These are phyloP conservation scores for Acer yangbiense DNA, from an alignment of 345 rosid genomes.

Conservation along the genomic window DNA sequence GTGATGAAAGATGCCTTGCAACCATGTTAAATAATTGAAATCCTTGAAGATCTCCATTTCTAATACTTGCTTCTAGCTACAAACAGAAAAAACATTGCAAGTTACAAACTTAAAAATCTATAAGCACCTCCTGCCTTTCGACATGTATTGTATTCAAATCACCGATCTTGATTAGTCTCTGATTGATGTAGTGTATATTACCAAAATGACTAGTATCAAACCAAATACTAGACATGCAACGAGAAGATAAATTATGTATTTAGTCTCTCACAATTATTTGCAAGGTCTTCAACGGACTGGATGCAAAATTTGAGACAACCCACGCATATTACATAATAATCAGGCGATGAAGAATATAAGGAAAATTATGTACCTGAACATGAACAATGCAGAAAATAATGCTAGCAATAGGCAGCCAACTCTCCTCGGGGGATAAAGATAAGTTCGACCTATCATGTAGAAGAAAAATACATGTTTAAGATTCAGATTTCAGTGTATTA, in stretches of 20 bases:
- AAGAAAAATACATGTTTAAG: conserved; percentile 9
- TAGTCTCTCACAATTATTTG: not conserved
- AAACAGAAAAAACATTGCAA: conserved; percentile 17
- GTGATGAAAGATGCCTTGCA: conserved; percentile 39
- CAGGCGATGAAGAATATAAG: not conserved
- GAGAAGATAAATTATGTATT: not conserved
- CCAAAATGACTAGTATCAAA: not conserved
- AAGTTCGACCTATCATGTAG: conserved; percentile 64
- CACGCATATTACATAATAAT: not conserved
- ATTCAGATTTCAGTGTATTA: not conserved
- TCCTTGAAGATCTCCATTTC: conserved; percentile 76
- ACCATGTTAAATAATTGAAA: conserved; percentile 53
- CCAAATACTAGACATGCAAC: not conserved
- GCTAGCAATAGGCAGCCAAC: conserved; percentile 95
- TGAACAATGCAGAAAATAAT: conserved; percentile 79
- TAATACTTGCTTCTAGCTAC: conserved; percentile 84
- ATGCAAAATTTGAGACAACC: not conserved
- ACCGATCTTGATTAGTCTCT: not conserved
- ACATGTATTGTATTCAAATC: not conserved
- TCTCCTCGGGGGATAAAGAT: conserved; percentile 81
- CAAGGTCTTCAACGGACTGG: not conserved
- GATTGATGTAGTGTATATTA: no score
- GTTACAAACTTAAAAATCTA: not conserved
- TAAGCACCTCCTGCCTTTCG: not conserved
- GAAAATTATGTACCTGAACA: conserved; percentile 64